phyloP scores from a whole-genome alignment of 805 yeast species.

The Barnettozyma siamensis region DNA sequence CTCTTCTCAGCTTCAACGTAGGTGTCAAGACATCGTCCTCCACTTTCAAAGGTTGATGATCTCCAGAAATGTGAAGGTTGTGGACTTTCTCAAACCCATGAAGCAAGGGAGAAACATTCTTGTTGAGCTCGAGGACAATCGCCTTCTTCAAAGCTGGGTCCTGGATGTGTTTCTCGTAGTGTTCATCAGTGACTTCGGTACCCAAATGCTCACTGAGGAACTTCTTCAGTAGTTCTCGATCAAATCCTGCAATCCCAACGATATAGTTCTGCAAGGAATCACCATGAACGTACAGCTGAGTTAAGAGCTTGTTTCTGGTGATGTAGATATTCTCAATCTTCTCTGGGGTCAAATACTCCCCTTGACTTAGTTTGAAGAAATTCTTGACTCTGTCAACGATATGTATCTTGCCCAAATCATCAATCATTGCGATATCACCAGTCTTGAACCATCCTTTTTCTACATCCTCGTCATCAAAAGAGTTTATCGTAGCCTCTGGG shows the following conservation, averaged over 20 bases:
- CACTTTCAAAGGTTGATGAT: conserved; percentile 51
- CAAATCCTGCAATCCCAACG: conserved; percentile 53
- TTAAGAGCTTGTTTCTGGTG: conserved; percentile 34
- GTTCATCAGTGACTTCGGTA: conserved; percentile 4
- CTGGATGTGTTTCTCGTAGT: conserved; percentile 12
- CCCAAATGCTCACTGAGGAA: conserved; percentile 10
- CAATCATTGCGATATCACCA: conserved; percentile 47
- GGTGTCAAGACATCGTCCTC: conserved; percentile 64
- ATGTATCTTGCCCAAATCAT: conserved; percentile 30
- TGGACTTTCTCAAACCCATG: conserved; percentile 62
- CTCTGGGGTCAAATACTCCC: conserved; percentile 61
- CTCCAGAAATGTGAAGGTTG: conserved; percentile 37
- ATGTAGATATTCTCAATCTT: conserved; percentile 53
- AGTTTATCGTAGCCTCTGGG: conserved; percentile 40
- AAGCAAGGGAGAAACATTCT: conserved; percentile 30
- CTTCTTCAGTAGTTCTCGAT: conserved; percentile 29
- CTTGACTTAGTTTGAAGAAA: conserved; percentile 55
- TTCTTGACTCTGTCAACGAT: conserved; percentile 63
- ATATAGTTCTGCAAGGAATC: conserved; percentile 46
- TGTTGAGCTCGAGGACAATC: conserved; percentile 35
- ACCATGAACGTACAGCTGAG: conserved; percentile 50
- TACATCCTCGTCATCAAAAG: conserved; percentile 34
- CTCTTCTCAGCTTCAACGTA: conserved; percentile 52
- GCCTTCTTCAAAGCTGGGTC: conserved; percentile 21
- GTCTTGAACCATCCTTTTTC: conserved; percentile 47